A percentile compares a stretch with the other conserved stretches of the same genome.
These are phyloP conservation scores for Pythium aristosporum DNA, from an alignment of 352 stramenopile genomes.

Conservation along the genomic window DNA sequence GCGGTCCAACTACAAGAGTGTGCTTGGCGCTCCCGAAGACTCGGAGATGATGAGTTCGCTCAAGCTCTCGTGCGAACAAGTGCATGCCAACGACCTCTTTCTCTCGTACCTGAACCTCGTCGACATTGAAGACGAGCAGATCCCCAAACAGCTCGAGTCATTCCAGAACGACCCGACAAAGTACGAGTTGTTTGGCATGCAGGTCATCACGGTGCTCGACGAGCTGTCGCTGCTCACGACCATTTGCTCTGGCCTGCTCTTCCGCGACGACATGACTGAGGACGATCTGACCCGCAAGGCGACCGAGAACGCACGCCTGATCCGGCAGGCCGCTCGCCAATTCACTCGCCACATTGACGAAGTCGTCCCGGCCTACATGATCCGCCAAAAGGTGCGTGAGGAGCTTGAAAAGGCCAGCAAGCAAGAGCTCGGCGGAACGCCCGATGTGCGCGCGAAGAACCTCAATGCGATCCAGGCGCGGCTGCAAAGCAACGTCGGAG, in stretches of 20 bases:
- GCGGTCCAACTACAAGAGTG: conserved; percentile 1
- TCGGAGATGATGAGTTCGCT: conserved; percentile 11
- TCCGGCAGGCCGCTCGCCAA: conserved; percentile 10
- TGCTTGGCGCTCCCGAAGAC: neutral
- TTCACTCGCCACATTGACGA: conserved; percentile 17
- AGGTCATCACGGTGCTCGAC: conserved; percentile 11
- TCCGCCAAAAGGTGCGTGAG: conserved; percentile 2
- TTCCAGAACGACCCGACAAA: conserved; percentile 12
- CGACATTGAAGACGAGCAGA: conserved; percentile 22
- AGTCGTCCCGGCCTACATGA: conserved; percentile 18
- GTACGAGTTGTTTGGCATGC: conserved; percentile 15
- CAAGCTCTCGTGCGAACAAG: conserved; percentile 14
- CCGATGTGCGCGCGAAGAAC: neutral
- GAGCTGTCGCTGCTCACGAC: conserved; percentile 17
- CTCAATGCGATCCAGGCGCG: neutral
- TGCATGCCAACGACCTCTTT: conserved; percentile 13
- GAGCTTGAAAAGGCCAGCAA: conserved; percentile 18
- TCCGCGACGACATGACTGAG: conserved; percentile 15
- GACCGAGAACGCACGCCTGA: conserved; percentile 9
- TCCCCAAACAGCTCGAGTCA: conserved; percentile 15
- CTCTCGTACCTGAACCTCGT: conserved; percentile 20
- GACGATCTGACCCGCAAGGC: conserved; percentile 11
- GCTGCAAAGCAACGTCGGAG: conserved; percentile 8
- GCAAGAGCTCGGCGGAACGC: neutral
- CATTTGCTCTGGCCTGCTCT: conserved; percentile 15